Conservation (phyloP, 805 yeast genomes). For the Aciculoconidium aculeatum region DNA sequence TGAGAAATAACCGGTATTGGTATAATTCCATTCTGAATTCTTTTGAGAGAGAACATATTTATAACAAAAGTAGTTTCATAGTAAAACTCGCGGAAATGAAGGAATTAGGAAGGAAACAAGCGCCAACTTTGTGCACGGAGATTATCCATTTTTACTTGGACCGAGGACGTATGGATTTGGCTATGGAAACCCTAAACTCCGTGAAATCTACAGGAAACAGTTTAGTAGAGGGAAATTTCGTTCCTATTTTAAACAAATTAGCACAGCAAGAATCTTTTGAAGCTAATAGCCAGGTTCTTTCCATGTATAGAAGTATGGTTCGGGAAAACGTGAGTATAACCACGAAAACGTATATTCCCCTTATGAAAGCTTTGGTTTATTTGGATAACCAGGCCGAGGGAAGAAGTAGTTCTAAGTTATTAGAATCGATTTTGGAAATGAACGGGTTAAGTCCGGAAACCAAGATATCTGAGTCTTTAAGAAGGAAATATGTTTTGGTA, state of each 20-base stretch:
- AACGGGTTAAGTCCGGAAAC: slow-evolving; percentile 19
- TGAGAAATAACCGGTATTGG: slow-evolving; percentile 30
- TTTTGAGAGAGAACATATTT: slow-evolving; percentile 7
- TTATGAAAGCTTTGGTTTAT: slow-evolving; percentile 26
- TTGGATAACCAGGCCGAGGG: slow-evolving; percentile 18
- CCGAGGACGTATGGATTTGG: slow-evolving; percentile 13
- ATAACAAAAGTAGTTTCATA: slow-evolving; percentile 9
- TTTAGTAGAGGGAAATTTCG: slow-evolving; percentile 22
- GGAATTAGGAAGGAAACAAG: slow-evolving; percentile 7
- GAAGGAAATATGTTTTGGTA: too few relatives aligned
- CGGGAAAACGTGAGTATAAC: slow-evolving; percentile 17
- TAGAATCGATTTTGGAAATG: slow-evolving; percentile 25
- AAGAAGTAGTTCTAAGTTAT: slow-evolving; percentile 26
- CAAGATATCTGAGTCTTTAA: too few relatives aligned
- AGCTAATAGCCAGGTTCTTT: slow-evolving; percentile 19
- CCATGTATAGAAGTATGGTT: slow-evolving; percentile 31
- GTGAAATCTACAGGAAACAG: too few relatives aligned
- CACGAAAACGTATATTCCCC: slow-evolving; percentile 23
- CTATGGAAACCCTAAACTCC: slow-evolving; percentile 16
- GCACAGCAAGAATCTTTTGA: slow-evolving; percentile 13
- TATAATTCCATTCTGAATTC: slow-evolving; percentile 8
- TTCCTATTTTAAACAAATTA: slow-evolving; percentile 24
- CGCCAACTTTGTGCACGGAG: slow-evolving; percentile 13
- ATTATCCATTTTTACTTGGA: slow-evolving; percentile 19
- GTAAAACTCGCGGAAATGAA: slow-evolving; percentile 8